Evolutionary conservation across 345 rosid species (phyloP).

Genomic region (Euphorbia tirucalli): DNA sequence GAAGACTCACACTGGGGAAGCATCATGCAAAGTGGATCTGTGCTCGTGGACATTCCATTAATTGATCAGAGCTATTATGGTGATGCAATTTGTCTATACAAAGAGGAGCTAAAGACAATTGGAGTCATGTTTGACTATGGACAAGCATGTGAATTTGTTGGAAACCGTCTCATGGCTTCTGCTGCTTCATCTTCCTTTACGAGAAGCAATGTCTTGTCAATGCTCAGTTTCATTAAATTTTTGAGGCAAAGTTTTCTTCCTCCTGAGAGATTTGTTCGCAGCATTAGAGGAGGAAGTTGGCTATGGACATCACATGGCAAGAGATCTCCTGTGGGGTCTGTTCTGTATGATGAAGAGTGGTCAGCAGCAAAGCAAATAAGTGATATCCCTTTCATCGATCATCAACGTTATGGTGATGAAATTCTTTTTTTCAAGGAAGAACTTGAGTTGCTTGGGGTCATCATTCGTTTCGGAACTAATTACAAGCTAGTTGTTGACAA

Average conservation of each 20-base stretch:
- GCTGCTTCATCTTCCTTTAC: slow-evolving; percentile 41
- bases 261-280: slow-evolving; percentile 39
- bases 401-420: slow-evolving; percentile 38
- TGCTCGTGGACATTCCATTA: slow-evolving; percentile 65
- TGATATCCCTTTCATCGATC: slow-evolving; percentile 52
- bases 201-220: slow-evolving; percentile 41
- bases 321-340: slow-evolving; percentile 52
- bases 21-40: slow-evolving; percentile 48
- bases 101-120: slow-evolving; percentile 43
- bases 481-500: slow-evolving; percentile 37
- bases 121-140: slow-evolving; percentile 63
- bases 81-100: slow-evolving; percentile 27
- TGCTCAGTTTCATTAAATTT: slow-evolving; percentile 50
- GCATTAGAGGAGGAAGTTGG: slow-evolving; percentile 46
- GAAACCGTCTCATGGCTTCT: slow-evolving; percentile 49
- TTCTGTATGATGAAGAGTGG: slow-evolving; percentile 52
- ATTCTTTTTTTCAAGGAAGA: slow-evolving; percentile 38
- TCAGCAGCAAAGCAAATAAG: slow-evolving; percentile 47
- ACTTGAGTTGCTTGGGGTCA: slow-evolving; percentile 59
- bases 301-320: slow-evolving; percentile 41
- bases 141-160: slow-evolving; percentile 56
- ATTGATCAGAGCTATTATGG: slow-evolving; percentile 62
- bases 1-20: slow-evolving; percentile 45
- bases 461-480: slow-evolving; percentile 27
- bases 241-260: slow-evolving; percentile 39